These are phyloP conservation scores for Chytriomyces confervae DNA, from an alignment of 192 early-diverging fungal species.

Conservation along the genomic window DNA sequence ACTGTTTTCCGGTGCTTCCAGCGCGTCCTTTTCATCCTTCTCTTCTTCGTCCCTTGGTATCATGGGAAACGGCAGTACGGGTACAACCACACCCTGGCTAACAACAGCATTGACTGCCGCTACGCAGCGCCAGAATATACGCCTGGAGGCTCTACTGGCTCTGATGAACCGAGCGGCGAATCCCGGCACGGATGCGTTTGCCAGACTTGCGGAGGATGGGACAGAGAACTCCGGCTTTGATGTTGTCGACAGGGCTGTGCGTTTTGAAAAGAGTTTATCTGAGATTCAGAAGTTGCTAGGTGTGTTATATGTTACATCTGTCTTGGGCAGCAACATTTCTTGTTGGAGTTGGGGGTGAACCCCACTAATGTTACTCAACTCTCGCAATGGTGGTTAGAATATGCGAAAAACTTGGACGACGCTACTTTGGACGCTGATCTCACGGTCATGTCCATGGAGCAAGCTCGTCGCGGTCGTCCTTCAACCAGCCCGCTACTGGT, in stretches of 20 bases:
- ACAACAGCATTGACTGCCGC: slow-evolving; percentile 45
- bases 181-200: slow-evolving; percentile 14
- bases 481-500: too few relatives aligned
- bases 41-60: neutral
- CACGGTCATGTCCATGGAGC: neutral
- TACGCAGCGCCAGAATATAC: slow-evolving; percentile 49
- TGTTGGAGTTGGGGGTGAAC: too few relatives aligned
- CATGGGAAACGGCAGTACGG: neutral
- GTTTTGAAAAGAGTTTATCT: slow-evolving; percentile 50
- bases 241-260: slow-evolving; percentile 19
- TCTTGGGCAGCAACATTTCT: neutral
- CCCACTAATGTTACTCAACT: neutral
- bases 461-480: neutral
- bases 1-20: neutral
- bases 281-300: slow-evolving; percentile 56
- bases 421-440: neutral
- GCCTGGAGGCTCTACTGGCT: slow-evolving; percentile 42
- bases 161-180: slow-evolving; percentile 34
- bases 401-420: slow-evolving; percentile 39
- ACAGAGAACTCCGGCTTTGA: slow-evolving; percentile 22
- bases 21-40: slow-evolving; percentile 7
- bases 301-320: neutral
- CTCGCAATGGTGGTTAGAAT: slow-evolving; percentile 5
- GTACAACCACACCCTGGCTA: slow-evolving; percentile 30
- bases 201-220: neutral